These are phyloP conservation scores for Xylariaceae sp. DNA, from an alignment of 2,329 filamentous ascomycete genomes.

Conservation along the genomic window DNA sequence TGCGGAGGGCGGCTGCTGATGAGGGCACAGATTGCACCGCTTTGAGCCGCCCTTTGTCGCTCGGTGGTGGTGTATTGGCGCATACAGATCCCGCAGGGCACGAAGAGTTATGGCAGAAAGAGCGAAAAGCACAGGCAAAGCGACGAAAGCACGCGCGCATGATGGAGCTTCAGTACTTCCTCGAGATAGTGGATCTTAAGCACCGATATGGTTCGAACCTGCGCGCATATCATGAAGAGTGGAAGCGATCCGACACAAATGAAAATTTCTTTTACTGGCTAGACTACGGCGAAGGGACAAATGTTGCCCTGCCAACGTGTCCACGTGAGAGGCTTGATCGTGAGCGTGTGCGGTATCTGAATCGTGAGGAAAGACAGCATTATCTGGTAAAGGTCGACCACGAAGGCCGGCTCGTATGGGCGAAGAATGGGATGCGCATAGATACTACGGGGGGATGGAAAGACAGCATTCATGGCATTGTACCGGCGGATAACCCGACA, in stretches of 20 bases:
- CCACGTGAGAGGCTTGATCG: slow-evolving; percentile 70
- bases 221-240: slow-evolving; percentile 75
- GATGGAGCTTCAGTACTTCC: slow-evolving; percentile 83
- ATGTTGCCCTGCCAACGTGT: slow-evolving; percentile 66
- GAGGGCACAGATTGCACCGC: slow-evolving; percentile 43
- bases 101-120: slow-evolving; percentile 35
- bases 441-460: slow-evolving; percentile 71
- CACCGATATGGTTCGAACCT: slow-evolving; percentile 85
- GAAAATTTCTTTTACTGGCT: slow-evolving; percentile 96
- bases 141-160: slow-evolving; percentile 65
- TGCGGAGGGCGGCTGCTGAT: slow-evolving; percentile 67
- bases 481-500: slow-evolving; percentile 56
- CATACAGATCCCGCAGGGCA: no score
- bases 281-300: slow-evolving; percentile 71
- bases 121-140: slow-evolving; percentile 49
- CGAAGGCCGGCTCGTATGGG: slow-evolving; percentile 77
- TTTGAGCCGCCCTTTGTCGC: no score
- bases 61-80: no score
- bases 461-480: slow-evolving; percentile 74
- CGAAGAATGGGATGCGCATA: slow-evolving; percentile 73
- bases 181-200: slow-evolving; percentile 80
- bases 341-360: slow-evolving; percentile 80
- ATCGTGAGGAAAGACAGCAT: slow-evolving; percentile 72
- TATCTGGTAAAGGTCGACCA: slow-evolving; percentile 75
- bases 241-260: slow-evolving; percentile 70